Conservation (phyloP, 2,329 filamentous ascomycete genomes). For the Bipolaris gigantea region DNA sequence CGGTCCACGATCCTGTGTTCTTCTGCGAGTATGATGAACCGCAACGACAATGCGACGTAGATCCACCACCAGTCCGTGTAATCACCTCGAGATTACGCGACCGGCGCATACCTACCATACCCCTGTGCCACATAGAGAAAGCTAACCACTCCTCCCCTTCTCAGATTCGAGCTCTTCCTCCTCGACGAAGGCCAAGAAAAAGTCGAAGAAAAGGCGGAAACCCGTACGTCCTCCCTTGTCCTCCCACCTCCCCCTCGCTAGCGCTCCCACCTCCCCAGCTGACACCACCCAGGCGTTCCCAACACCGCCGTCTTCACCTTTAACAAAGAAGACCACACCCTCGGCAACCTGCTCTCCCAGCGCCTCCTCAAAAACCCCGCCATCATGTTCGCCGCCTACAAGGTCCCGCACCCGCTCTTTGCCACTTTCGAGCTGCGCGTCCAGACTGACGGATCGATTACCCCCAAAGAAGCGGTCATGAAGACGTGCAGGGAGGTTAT, state of each 20-base stretch:
- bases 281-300: constrained; percentile 69
- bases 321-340: constrained; percentile 95
- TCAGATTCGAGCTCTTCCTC: constrained; percentile 90
- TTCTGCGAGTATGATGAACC: neutral
- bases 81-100: neutral
- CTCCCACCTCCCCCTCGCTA: neutral
- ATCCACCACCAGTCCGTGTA: constrained; percentile 6
- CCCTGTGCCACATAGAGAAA: too few relatives aligned
- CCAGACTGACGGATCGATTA: constrained; percentile 86
- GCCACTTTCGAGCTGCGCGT: constrained; percentile 71
- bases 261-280: neutral
- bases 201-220: constrained; percentile 84
- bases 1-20: neutral
- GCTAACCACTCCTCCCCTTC: constrained; percentile 25
- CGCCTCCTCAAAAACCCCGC: constrained; percentile 83
- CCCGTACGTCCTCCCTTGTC: constrained; percentile 60
- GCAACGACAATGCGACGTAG: neutral
- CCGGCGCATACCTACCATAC: neutral
- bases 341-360: constrained; percentile 85
- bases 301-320: constrained; percentile 95
- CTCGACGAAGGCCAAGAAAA: constrained; percentile 90
- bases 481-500: constrained; percentile 81
- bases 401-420: constrained; percentile 57
- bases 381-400: constrained; percentile 90
- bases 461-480: constrained; percentile 85